These are phyloP conservation scores for Fusarium penzigii DNA, from an alignment of 2,329 filamentous ascomycete species.

Conservation along the genomic window DNA sequence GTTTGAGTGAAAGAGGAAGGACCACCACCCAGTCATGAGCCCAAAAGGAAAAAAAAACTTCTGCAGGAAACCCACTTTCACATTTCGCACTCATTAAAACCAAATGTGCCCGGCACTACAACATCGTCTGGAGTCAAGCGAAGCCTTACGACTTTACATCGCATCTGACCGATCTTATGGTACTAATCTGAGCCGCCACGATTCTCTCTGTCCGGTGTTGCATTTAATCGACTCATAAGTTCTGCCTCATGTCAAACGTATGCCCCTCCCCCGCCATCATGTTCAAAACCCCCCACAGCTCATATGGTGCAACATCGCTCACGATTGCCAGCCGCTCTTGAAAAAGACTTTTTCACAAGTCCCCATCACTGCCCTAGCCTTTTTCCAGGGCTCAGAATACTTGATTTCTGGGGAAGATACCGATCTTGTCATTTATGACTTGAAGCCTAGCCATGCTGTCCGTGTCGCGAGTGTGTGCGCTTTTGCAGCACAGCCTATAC, in stretches of 20 bases:
- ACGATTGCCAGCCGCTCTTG: conserved; percentile 16
- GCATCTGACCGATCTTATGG: too few species aligned
- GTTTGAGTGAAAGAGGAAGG: not conserved
- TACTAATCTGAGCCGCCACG: too few species aligned
- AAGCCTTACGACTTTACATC: too few species aligned
- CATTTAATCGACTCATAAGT: not conserved
- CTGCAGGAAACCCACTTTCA: not conserved
- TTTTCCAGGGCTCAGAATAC: conserved; percentile 44
- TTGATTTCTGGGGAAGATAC: conserved; percentile 63
- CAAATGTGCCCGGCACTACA: too few species aligned
- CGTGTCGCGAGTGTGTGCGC: conserved; percentile 47
- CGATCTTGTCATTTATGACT: conserved; percentile 55
- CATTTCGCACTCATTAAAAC: not conserved
- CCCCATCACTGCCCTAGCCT: conserved; percentile 62
- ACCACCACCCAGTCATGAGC: not conserved
- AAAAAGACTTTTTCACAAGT: conserved; percentile 44
- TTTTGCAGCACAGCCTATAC: conserved; percentile 70
- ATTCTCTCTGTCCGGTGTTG: not conserved
- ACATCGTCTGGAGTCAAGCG: too few species aligned
- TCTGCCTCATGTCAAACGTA: conserved; percentile 11
- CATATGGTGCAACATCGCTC: conserved; percentile 7
- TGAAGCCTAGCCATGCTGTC: conserved; percentile 34
- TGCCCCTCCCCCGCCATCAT: conserved; percentile 31
- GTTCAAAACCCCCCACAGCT: not conserved
- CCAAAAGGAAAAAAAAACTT: not conserved